phyloP scores from a whole-genome alignment of 2,329 filamentous ascomycete species.

The Oidium heveae region DNA sequence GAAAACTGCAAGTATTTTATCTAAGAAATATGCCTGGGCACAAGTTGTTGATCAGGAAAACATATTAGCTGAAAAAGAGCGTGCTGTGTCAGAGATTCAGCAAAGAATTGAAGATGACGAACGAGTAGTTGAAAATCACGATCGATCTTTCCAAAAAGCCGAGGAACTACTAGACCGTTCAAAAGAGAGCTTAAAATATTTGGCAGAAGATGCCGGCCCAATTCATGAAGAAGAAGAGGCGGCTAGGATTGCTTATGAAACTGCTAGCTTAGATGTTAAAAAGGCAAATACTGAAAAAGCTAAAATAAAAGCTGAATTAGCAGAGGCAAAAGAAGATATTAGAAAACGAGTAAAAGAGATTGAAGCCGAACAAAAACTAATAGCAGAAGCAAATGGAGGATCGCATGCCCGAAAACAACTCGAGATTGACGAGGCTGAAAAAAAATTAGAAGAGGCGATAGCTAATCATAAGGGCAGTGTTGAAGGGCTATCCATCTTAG shows the following conservation, averaged over 20 bases:
- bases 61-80: slow-evolving; percentile 19
- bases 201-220: slow-evolving; percentile 15
- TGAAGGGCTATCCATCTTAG: slow-evolving; percentile 15
- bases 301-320: slow-evolving; percentile 35
- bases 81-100: slow-evolving; percentile 13
- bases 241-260: slow-evolving; percentile 26
- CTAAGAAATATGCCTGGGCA: slow-evolving; percentile 57
- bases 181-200: slow-evolving; percentile 6
- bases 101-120: slow-evolving; percentile 17
- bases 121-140: slow-evolving; percentile 24
- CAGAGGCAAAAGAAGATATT: slow-evolving; percentile 23
- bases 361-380: slow-evolving; percentile 28
- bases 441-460: slow-evolving; percentile 21
- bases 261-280: slow-evolving; percentile 26
- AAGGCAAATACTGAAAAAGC: slow-evolving; percentile 32
- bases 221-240: slow-evolving; percentile 21
- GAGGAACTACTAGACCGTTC: slow-evolving; percentile 15
- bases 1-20: slow-evolving; percentile 29
- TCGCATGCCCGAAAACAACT: slow-evolving; percentile 34
- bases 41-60: slow-evolving; percentile 59
- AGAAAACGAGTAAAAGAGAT: slow-evolving; percentile 23
- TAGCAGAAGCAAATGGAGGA: slow-evolving; percentile 45
- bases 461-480: slow-evolving; percentile 18
- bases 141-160: slow-evolving; percentile 14
- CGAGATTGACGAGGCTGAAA: slow-evolving; percentile 32